These are phyloP conservation scores for Globisporangium splendens DNA, from an alignment of 352 stramenopile species.

Conservation along the genomic window DNA sequence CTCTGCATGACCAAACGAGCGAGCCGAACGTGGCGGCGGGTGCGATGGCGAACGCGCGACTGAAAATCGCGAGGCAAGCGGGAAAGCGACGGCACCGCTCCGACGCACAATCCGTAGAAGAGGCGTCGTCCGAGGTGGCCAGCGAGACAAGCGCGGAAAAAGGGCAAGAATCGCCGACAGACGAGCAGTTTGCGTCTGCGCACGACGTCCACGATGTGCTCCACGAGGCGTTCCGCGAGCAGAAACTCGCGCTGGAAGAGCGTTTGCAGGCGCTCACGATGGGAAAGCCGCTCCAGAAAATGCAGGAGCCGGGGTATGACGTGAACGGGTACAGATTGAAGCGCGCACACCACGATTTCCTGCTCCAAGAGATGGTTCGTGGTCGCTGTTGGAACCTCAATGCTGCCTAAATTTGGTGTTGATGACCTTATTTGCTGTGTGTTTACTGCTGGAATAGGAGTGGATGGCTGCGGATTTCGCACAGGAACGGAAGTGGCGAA, in stretches of 20 bases:
- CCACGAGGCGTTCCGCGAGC: conserved; percentile 30
- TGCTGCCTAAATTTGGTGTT: not conserved
- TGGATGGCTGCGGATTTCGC: conserved; percentile 94
- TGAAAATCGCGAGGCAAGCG: conserved; percentile 51
- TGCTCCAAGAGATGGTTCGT: conserved; percentile 79
- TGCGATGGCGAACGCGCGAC: conserved; percentile 68
- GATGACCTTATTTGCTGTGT: not conserved
- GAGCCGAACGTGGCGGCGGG: not conserved
- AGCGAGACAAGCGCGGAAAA: conserved; percentile 8
- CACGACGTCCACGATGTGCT: conserved; percentile 7
- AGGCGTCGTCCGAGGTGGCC: conserved; percentile 22
- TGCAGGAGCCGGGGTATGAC: conserved; percentile 34
- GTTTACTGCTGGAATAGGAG: conserved; percentile 23
- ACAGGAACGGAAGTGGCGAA: conserved; percentile 86
- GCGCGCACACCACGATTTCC: conserved; percentile 62
- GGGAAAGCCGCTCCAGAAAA: conserved; percentile 32
- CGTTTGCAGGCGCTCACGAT: conserved; percentile 43
- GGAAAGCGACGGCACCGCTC: conserved; percentile 23
- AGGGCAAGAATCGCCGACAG: conserved; percentile 12
- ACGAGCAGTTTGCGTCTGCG: conserved; percentile 10
- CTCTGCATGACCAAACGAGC: not conserved
- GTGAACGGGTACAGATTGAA: conserved; percentile 31
- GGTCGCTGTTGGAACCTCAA: not conserved
- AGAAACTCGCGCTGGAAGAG: conserved; percentile 37
- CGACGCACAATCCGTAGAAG: conserved; percentile 16